These are phyloP conservation scores for carrot (Daucus carota) DNA, from an alignment of 129 eudicot species.

Conservation along the genomic window DH1_v3.0 NC_030386.2:17406501-17407000, in stretches of 20 bases:
- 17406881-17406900: slow-evolving; percentile 24
- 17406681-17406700: slow-evolving; percentile 29
- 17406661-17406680: slow-evolving; percentile 30
- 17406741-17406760: slow-evolving; percentile 18
- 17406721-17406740: slow-evolving; percentile 13
- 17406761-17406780: slow-evolving; percentile 8
- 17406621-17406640: slow-evolving; percentile 34
- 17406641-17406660: slow-evolving; percentile 31
- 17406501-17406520: slow-evolving; percentile 12
- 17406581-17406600: slow-evolving; percentile 30
- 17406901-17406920: slow-evolving; percentile 21
- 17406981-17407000: slow-evolving; percentile 32
- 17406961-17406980: slow-evolving; percentile 24
- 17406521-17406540: slow-evolving; percentile 8
- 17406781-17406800: slow-evolving; percentile 15
- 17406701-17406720: slow-evolving; percentile 18
- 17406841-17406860: slow-evolving; percentile 16
- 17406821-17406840: slow-evolving; percentile 18
- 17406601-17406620: slow-evolving; percentile 21
- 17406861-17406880: slow-evolving; percentile 24
- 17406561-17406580: slow-evolving; percentile 20
- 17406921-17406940: slow-evolving; percentile 24
- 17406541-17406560: slow-evolving; percentile 9
- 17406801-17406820: slow-evolving; percentile 19
- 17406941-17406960: slow-evolving; percentile 23